Percentiles rank a stretch among this genome's conserved stretches.
phyloP scores from a whole-genome alignment of 441 rosid species.

The Brassica hybrid region DNA sequence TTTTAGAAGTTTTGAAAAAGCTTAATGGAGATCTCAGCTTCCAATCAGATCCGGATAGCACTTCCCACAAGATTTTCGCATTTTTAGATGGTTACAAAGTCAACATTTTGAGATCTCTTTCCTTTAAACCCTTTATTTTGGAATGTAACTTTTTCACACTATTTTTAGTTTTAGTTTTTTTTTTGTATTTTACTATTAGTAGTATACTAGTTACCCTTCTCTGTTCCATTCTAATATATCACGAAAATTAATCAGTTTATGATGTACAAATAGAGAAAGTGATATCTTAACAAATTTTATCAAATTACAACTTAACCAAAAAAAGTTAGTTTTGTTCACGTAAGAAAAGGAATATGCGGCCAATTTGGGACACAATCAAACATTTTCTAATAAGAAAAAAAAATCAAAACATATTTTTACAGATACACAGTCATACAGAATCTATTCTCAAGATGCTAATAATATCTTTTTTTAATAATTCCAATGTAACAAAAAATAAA shows the following conservation, averaged over 20 bases:
- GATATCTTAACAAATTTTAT: background rate
- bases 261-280: background rate
- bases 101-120: slow-evolving; percentile 16
- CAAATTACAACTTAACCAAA: background rate
- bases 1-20: background rate
- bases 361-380: background rate
- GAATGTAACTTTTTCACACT: background rate
- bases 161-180: background rate
- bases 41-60: slow-evolving; percentile 24
- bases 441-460: slow-evolving; percentile 1
- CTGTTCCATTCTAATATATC: no score
- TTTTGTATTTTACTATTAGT: background rate
- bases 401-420: background rate
- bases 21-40: slow-evolving; percentile 16
- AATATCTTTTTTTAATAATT: background rate
- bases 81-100: slow-evolving; percentile 12
- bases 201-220: background rate
- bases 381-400: background rate
- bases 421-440: background rate
- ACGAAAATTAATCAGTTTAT: background rate
- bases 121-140: background rate
- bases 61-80: background rate
- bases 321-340: slow-evolving; percentile 8
- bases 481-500: background rate
- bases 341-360: background rate